Evolutionary conservation across 2,329 filamentous ascomycete species (phyloP).

Genomic region (Pseudopyrenochaeta lycopersici): DNA sequence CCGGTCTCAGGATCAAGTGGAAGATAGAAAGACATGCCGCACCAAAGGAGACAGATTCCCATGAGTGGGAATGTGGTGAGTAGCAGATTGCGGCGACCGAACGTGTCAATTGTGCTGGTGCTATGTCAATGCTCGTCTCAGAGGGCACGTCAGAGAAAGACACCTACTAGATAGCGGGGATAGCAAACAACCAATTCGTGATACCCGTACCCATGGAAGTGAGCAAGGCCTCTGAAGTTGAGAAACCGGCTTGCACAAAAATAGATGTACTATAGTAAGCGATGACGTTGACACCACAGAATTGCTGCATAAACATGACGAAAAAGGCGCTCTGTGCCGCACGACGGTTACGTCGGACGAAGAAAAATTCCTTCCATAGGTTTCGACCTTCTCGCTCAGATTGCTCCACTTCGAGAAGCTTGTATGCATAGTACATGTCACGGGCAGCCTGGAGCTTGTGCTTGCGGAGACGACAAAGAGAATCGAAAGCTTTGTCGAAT

Average conservation of each 20-base stretch:
- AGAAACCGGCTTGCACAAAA: constrained; percentile 47
- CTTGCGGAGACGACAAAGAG: constrained; percentile 62
- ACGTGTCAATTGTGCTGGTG: constrained; percentile 56
- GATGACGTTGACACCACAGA: constrained; percentile 43
- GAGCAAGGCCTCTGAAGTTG: constrained; percentile 45
- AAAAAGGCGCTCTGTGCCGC: constrained; percentile 45
- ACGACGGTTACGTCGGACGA: constrained; percentile 43
- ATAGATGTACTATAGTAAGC: constrained; percentile 41
- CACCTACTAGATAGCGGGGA: constrained; percentile 46
- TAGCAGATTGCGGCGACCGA: constrained; percentile 54
- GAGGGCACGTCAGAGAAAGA: not conserved
- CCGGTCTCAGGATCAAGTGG: constrained; percentile 18
- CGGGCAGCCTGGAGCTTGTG: constrained; percentile 64
- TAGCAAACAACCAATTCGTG: constrained; percentile 57
- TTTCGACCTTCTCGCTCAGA: constrained; percentile 44
- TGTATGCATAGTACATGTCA: constrained; percentile 62
- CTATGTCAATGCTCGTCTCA: not conserved
- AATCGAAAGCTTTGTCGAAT: constrained; percentile 41
- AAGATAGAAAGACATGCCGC: constrained; percentile 40
- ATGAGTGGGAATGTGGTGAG: constrained; percentile 59
- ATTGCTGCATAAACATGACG: constrained; percentile 46
- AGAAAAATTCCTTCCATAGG: constrained; percentile 44
- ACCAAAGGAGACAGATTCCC: constrained; percentile 50
- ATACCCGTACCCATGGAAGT: constrained; percentile 56
- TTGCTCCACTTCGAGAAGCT: constrained; percentile 47